Evolutionary conservation across 1,139 yeast genomes (phyloP).

Genomic region (Pneumocystis canis): DNA sequence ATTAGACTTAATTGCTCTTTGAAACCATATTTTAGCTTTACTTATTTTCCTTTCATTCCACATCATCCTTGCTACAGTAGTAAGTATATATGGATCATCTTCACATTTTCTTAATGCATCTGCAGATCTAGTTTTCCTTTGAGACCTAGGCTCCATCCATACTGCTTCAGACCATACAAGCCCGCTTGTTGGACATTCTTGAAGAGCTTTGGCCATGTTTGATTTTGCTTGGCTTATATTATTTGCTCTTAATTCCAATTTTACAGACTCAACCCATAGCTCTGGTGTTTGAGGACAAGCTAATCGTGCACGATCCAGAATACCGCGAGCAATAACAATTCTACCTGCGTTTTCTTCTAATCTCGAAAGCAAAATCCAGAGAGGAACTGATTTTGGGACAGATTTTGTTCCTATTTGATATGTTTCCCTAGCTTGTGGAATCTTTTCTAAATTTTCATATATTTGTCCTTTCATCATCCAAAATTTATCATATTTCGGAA

Average conservation of each 20-base stretch:
- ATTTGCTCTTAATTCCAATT: slow-evolving; percentile 40
- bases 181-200: slow-evolving; percentile 45
- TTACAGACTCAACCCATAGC: slow-evolving; percentile 46
- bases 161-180: slow-evolving; percentile 50
- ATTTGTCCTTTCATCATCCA: slow-evolving; percentile 50
- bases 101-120: slow-evolving; percentile 60
- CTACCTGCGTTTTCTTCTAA: slow-evolving; percentile 34
- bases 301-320: slow-evolving; percentile 52
- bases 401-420: slow-evolving; percentile 37
- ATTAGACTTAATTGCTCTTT: slow-evolving; percentile 47
- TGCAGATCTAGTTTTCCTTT: slow-evolving; percentile 48
- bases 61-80: slow-evolving; percentile 53
- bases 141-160: slow-evolving; percentile 32
- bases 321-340: slow-evolving; percentile 51
- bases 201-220: slow-evolving; percentile 45
- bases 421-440: slow-evolving; percentile 34
- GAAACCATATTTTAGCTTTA: slow-evolving; percentile 64
- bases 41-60: slow-evolving; percentile 52
- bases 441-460: slow-evolving; percentile 23
- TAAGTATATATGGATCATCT: slow-evolving; percentile 44
- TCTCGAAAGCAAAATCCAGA: slow-evolving; percentile 47
- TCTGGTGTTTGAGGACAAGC: slow-evolving; percentile 35
- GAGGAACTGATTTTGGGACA: slow-evolving; percentile 30
- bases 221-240: slow-evolving; percentile 42
- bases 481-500: slow-evolving; percentile 37